These are phyloP conservation scores for Ganoderma boninense DNA, from an alignment of 1,284 basidiomycete genomes.

Conservation along the genomic window DNA sequence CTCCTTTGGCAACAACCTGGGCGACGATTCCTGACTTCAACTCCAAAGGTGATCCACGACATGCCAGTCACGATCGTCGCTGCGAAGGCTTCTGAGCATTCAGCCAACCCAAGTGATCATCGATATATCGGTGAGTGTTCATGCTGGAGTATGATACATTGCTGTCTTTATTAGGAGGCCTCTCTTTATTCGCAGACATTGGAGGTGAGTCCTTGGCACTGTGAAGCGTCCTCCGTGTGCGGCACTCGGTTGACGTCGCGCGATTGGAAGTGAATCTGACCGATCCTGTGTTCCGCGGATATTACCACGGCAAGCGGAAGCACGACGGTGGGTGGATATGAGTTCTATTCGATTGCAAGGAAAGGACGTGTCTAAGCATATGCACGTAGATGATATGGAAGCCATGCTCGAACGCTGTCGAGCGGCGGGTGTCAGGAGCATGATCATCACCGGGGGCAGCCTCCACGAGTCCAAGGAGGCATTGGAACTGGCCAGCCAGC, in stretches of 20 bases:
- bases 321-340: constrained; percentile 54
- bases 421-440: constrained; percentile 74
- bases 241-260: not conserved
- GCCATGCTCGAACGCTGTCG: constrained; percentile 68
- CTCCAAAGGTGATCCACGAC: not conserved
- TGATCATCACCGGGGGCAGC: constrained; percentile 86
- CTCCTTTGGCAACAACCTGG: not conserved
- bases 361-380: not conserved
- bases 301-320: constrained; percentile 59
- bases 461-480: constrained; percentile 74
- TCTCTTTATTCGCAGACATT: constrained; percentile 46
- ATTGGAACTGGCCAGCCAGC: constrained; percentile 65
- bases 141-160: not conserved
- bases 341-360: not conserved
- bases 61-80: constrained; percentile 43
- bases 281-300: constrained; percentile 68
- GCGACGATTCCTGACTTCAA: not conserved
- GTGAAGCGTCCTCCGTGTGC: not conserved
- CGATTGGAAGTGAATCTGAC: constrained; percentile 61
- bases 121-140: constrained; percentile 48
- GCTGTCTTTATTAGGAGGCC: not conserved
- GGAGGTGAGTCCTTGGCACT: constrained; percentile 44
- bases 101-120: constrained; percentile 34
- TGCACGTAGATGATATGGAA: constrained; percentile 70
- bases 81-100: constrained; percentile 31